Evolutionary conservation across 139 green algal species (phyloP), one percentile per base, ranked within the genome.

Genomic region (Dunaliella primolecta): DNA sequence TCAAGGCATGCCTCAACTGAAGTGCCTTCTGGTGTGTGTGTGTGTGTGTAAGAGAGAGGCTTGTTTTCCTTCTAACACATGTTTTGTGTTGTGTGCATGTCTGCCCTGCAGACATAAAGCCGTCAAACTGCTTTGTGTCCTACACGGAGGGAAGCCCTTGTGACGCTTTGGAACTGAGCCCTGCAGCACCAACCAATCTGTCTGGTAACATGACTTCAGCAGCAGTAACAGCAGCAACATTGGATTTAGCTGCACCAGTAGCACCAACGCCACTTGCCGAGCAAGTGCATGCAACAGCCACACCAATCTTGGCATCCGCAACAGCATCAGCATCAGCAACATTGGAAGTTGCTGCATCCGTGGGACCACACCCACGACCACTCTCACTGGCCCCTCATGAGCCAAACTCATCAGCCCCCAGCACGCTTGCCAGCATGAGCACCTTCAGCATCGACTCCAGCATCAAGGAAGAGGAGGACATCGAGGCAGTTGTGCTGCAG

Each of bases 51-150:
- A n/a, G n/a, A n/a, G n/a, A n/a, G n/a, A n/a, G n/a, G n/a, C n/a
- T n/a, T n/a, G n/a, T n/a, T n/a, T n/a, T n/a, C n/a, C n/a, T n/a
- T n/a, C 46, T 64, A 25, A 64, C 46, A 64, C n/a, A 64, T 64
- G 15, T 64, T 7, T 7, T 64, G 46, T 64, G 7, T 64, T 15
- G 15, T 64, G 7, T 64, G 46, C 15, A 25, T 64, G 7, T 7
- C 46, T 64, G 46, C 46, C 46, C 46, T 64, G 46, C 46, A 23
- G 75, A 80, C 75, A 80, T 80, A 29, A 80, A 80, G 75, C 75
- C 75, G 36, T 32, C 75, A 36, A 80, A 80, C n/a, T 32, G 32
- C n/a, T 80, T 80, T 33, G 33, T 80, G 7, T 38, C n/a, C 75
- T 80, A 37, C n/a, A 2, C 36, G 30, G 7, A 80, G 2, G 30